phyloP scores from a whole-genome alignment of 257 asterid genomes.

The Fraxinus pennsylvanica region DNA sequence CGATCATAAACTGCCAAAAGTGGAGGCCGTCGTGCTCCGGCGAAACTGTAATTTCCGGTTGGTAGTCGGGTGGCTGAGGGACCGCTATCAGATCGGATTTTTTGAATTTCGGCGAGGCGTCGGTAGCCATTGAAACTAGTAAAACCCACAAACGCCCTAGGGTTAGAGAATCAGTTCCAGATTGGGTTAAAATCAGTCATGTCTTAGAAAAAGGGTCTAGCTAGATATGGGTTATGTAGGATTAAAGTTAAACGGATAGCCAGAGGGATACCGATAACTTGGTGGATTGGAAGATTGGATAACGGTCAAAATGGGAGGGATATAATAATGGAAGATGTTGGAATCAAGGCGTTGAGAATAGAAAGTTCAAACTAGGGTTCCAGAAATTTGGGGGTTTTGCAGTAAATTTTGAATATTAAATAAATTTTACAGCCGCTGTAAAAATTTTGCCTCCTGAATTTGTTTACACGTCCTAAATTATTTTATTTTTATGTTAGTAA shows the following conservation, averaged over 20 bases:
- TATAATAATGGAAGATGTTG: slow-evolving; percentile 6
- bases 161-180: slow-evolving; percentile 11
- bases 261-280: slow-evolving; percentile 4
- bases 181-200: neutral
- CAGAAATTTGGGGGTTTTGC: slow-evolving; percentile 12
- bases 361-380: slow-evolving; percentile 37
- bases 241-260: slow-evolving; percentile 5
- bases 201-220: slow-evolving; percentile 25
- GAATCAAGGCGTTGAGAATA: neutral
- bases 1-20: slow-evolving; percentile 88
- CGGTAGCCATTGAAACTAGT: slow-evolving; percentile 61
- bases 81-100: slow-evolving; percentile 59
- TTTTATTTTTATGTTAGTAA: too few relatives aligned
- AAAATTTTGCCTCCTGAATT: neutral
- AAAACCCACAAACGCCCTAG: slow-evolving; percentile 5
- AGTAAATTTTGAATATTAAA: neutral
- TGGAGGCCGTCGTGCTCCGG: slow-evolving; percentile 80
- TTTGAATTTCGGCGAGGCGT: slow-evolving; percentile 67
- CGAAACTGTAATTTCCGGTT: slow-evolving; percentile 35
- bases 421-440: neutral
- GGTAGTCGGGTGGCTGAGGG: slow-evolving; percentile 55
- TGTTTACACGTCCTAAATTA: neutral
- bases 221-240: neutral
- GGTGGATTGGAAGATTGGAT: neutral
- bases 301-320: neutral